phyloP scores from a whole-genome alignment of 257 asterid genomes.

The Solanum piurae region DNA sequence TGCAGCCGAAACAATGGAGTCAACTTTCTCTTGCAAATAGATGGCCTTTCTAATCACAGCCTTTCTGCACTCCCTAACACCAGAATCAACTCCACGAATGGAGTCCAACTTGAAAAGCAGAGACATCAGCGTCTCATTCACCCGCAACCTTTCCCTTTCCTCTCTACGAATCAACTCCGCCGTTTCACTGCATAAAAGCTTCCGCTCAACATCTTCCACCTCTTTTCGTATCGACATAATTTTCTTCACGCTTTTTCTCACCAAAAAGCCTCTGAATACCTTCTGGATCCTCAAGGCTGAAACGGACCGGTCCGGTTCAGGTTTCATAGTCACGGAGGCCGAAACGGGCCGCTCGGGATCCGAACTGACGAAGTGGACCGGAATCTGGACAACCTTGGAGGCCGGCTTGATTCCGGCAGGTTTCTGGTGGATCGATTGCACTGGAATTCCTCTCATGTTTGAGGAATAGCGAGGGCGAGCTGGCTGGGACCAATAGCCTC shows the following conservation, averaged over 20 bases:
- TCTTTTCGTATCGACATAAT: constrained; percentile 25
- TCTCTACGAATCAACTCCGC: constrained; percentile 32
- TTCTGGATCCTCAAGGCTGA: constrained; percentile 67
- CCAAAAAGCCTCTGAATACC: constrained; percentile 61
- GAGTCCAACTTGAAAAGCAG: constrained; percentile 61
- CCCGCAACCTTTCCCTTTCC: constrained; percentile 46
- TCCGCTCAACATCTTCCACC: constrained; percentile 56
- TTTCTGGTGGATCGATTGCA: constrained; percentile 1
- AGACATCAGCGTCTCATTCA: constrained; percentile 65
- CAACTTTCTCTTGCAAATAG: constrained; percentile 59
- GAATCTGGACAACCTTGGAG: constrained; percentile 44
- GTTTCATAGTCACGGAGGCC: not conserved
- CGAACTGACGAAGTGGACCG: constrained; percentile 39
- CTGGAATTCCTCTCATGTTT: constrained; percentile 14
- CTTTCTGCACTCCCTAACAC: constrained; percentile 59
- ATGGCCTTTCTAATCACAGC: constrained; percentile 58
- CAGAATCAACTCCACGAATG: constrained; percentile 45
- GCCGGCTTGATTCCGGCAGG: constrained; percentile 1
- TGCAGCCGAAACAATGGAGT: constrained; percentile 15
- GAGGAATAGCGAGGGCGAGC: constrained; percentile 6
- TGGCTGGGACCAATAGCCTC: constrained; percentile 20
- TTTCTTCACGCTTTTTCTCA: constrained; percentile 47
- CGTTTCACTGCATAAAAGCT: constrained; percentile 18
- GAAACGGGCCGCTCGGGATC: not conserved
- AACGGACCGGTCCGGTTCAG: constrained; percentile 15